These are phyloP conservation scores for Paraphaeosphaeria sporulosa DNA, from an alignment of 2,329 filamentous ascomycete species.

Conservation along the genomic window DNA sequence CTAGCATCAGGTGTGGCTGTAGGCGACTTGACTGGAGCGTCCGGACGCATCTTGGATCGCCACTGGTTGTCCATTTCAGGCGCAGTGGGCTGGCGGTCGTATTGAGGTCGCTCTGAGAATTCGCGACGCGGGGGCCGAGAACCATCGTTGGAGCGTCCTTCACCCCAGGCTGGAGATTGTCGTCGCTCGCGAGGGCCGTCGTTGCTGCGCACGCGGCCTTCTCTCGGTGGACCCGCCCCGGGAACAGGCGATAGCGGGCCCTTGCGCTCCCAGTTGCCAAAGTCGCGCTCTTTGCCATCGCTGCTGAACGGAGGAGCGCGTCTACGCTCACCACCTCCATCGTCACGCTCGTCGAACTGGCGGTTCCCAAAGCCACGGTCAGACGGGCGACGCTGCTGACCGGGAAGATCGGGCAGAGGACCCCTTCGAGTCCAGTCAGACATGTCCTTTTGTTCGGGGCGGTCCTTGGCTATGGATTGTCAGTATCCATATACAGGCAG, in stretches of 20 bases:
- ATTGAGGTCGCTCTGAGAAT: slow-evolving; percentile 71
- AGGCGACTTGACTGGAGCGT: slow-evolving; percentile 68
- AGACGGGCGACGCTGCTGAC: slow-evolving; percentile 63
- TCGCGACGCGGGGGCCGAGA: slow-evolving; percentile 80
- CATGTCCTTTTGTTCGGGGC: slow-evolving; percentile 81
- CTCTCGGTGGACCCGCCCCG: slow-evolving; percentile 54
- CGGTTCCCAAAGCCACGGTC: slow-evolving; percentile 54
- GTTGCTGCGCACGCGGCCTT: slow-evolving; percentile 66
- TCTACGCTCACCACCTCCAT: slow-evolving; percentile 65
- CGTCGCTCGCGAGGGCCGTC: slow-evolving; percentile 54
- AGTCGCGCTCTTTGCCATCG: slow-evolving; percentile 80
- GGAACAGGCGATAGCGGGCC: slow-evolving; percentile 82
- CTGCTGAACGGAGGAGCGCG: slow-evolving; percentile 68
- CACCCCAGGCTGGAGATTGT: slow-evolving; percentile 77
- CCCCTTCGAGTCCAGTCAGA: slow-evolving; percentile 94
- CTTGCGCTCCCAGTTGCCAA: slow-evolving; percentile 92
- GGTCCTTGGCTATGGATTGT: slow-evolving; percentile 76
- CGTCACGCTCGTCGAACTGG: slow-evolving; percentile 62
- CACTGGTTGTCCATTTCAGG: slow-evolving; percentile 94
- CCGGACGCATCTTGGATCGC: slow-evolving; percentile 91
- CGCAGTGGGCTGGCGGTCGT: slow-evolving; percentile 79
- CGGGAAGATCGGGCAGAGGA: slow-evolving; percentile 77
- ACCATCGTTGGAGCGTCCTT: slow-evolving; percentile 73
- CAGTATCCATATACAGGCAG: slow-evolving; percentile 18
- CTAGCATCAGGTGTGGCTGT: slow-evolving; percentile 75